A percentile compares a stretch with the other conserved stretches of the same genome.
Evolutionary conservation across 768 basidiomycete genomes (phyloP).

Genomic region (Mrakia frigida): DNA sequence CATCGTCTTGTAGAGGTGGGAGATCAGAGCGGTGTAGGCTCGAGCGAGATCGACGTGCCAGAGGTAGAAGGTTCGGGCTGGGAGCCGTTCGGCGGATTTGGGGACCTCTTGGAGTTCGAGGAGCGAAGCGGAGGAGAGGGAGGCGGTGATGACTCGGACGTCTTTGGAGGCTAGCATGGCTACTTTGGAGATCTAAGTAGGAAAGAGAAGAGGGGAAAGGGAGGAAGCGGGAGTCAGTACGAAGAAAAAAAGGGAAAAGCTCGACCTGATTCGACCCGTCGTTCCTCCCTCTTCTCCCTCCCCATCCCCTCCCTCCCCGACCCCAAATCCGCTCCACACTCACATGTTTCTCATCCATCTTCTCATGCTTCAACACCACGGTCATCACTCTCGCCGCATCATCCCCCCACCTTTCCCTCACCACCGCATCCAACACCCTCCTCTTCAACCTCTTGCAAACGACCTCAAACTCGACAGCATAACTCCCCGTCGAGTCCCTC

Average conservation of each 20-base stretch:
- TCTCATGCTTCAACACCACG: conserved; percentile 71
- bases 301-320: background rate
- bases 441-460: conserved; percentile 63
- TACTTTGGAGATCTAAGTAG: conserved; percentile 72
- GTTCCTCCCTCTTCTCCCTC: background rate
- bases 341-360: conserved; percentile 93
- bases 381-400: conserved; percentile 77
- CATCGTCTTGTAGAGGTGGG: conserved; percentile 79
- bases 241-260: background rate
- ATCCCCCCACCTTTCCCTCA: conserved; percentile 74
- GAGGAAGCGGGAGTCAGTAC: background rate
- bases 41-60: conserved; percentile 89
- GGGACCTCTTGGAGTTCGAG: conserved; percentile 92
- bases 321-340: conserved; percentile 36
- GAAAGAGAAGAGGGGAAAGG: background rate
- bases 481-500: conserved; percentile 52
- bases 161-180: conserved; percentile 90
- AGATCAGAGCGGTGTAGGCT: conserved; percentile 70
- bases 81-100: conserved; percentile 81
- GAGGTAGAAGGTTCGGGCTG: conserved; percentile 80
- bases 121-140: conserved; percentile 71
- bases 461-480: conserved; percentile 73
- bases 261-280: background rate
- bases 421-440: conserved; percentile 67
- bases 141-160: conserved; percentile 70